Evolutionary conservation across 2,329 filamentous ascomycete genomes (phyloP).

Genomic region (Sarocladium oryzae): DNA sequence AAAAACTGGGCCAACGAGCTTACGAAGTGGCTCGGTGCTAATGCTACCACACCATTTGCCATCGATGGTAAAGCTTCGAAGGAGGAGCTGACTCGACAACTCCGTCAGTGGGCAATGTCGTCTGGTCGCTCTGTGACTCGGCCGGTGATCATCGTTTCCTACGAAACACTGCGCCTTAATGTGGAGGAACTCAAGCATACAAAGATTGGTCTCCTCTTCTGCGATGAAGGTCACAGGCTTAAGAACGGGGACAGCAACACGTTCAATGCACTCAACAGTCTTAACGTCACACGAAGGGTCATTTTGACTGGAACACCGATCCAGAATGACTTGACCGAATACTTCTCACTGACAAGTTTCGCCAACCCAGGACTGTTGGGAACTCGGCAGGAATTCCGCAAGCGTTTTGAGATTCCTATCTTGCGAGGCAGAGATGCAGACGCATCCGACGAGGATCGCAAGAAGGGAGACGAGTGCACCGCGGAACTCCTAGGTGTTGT

Average conservation of each 20-base stretch:
- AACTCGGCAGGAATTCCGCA: constrained; percentile 84
- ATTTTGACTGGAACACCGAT: constrained; percentile 97
- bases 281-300: constrained; percentile 86
- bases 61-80: constrained; percentile 96
- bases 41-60: constrained; percentile 87
- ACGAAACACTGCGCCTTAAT: constrained; percentile 89
- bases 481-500: constrained; percentile 75
- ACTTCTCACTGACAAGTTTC: constrained; percentile 93
- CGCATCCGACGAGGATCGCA: constrained; percentile 73
- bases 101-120: constrained; percentile 91
- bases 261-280: constrained; percentile 79
- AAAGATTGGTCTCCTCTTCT: constrained; percentile 86
- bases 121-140: constrained; percentile 83
- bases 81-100: constrained; percentile 80
- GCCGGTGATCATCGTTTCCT: constrained; percentile 94
- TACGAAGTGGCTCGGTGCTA: constrained; percentile 90
- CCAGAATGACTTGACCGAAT: constrained; percentile 97
- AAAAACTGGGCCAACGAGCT: constrained; percentile 98
- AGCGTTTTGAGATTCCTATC: constrained; percentile 89
- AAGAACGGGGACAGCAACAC: constrained; percentile 97
- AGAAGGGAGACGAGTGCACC: constrained; percentile 78
- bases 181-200: constrained; percentile 85
- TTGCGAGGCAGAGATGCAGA: constrained; percentile 84
- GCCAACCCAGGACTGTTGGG: constrained; percentile 91
- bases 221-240: constrained; percentile 91